Conservation (phyloP, 2,329 filamentous ascomycete species). For the Colletotrichum lindemuthianum region DNA sequence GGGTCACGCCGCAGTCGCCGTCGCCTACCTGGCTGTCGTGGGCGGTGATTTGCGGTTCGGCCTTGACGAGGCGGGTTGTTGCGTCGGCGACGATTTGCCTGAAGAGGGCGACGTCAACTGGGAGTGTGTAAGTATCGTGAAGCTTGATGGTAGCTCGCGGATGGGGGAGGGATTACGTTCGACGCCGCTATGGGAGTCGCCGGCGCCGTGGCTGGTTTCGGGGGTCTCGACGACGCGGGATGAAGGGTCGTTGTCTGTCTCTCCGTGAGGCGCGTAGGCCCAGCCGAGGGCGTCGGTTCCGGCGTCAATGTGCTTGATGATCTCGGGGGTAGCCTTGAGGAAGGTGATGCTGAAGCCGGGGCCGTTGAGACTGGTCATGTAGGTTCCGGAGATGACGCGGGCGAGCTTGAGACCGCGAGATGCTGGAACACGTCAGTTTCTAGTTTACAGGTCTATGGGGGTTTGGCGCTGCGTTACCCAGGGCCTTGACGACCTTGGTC, state of each 20-base stretch:
- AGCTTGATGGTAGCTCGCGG: no score
- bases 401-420: slow-evolving; percentile 10
- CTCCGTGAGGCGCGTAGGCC: slow-evolving; percentile 47
- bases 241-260: slow-evolving; percentile 56
- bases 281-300: slow-evolving; percentile 75
- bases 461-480: slow-evolving; percentile 60
- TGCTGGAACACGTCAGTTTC: not conserved
- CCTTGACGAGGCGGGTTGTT: slow-evolving; percentile 49
- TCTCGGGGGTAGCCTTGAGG: slow-evolving; percentile 70
- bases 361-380: slow-evolving; percentile 78
- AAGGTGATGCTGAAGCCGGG: slow-evolving; percentile 77
- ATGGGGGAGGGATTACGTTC: slow-evolving; percentile 36
- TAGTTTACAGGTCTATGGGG: slow-evolving; percentile 61
- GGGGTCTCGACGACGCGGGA: slow-evolving; percentile 68
- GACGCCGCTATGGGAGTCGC: slow-evolving; percentile 47
- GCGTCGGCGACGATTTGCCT: slow-evolving; percentile 24
- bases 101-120: slow-evolving; percentile 21
- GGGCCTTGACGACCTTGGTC: slow-evolving; percentile 70
- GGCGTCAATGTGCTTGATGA: slow-evolving; percentile 74
- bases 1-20: slow-evolving; percentile 47
- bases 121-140: not conserved
- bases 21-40: slow-evolving; percentile 47
- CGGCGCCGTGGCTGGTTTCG: slow-evolving; percentile 59
- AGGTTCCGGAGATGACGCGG: slow-evolving; percentile 69
- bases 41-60: slow-evolving; percentile 44